These are phyloP conservation scores for Phaffomyces opuntiae DNA, from an alignment of 805 yeast genomes.

Conservation along the genomic window DNA sequence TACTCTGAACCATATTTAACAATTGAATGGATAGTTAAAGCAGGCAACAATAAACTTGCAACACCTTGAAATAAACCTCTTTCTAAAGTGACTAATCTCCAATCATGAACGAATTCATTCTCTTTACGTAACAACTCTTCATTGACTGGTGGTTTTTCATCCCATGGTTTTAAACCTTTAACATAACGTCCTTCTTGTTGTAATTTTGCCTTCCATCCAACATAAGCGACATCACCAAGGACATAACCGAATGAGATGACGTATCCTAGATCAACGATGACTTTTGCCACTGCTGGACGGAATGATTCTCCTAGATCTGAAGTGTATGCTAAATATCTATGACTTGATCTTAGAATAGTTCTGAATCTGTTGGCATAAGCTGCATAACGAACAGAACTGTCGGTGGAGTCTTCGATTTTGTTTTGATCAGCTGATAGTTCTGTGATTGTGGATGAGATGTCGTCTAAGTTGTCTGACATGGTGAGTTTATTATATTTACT, in stretches of 20 bases:
- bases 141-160: conserved; percentile 36
- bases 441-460: conserved; percentile 2
- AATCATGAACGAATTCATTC: conserved; percentile 37
- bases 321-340: conserved; percentile 79
- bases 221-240: conserved; percentile 66
- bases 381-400: conserved; percentile 58
- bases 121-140: conserved; percentile 15
- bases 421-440: conserved; percentile 12
- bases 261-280: conserved; percentile 57
- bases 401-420: conserved; percentile 32
- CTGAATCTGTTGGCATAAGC: conserved; percentile 74
- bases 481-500: neutral
- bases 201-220: conserved; percentile 65
- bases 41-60: conserved; percentile 85
- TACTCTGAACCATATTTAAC: conserved; percentile 62
- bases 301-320: conserved; percentile 84
- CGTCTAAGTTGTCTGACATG: conserved; percentile 7
- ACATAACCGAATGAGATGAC: conserved; percentile 73
- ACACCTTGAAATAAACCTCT: conserved; percentile 76
- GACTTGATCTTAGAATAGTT: conserved; percentile 66
- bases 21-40: conserved; percentile 72
- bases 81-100: conserved; percentile 57
- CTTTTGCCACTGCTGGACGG: conserved; percentile 73
- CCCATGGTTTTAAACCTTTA: conserved; percentile 66
- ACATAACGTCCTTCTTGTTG: conserved; percentile 57